Base-by-base conservation (phyloP, 352 stramenopile genomes). In the Pythium pectinolyticum region DNA sequence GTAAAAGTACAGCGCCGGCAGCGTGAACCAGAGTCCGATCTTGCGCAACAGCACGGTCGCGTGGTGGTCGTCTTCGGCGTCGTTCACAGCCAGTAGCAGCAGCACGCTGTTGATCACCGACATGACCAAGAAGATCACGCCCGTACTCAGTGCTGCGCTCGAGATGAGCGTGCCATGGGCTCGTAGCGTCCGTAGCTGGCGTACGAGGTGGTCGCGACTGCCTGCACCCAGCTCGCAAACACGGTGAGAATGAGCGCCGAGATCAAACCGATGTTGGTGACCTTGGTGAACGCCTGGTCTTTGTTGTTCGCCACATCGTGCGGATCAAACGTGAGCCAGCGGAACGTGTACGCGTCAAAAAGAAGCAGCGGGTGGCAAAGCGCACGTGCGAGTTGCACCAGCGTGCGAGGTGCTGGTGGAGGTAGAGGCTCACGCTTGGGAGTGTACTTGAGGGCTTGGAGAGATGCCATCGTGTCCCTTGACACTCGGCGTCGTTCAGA, bases 281-380 rank as follows among this genome's bases (percentile, higher is more conserved):
- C 54, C 37, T 77, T 77, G 12, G 66, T 74, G 40, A 72, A 70
- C 4, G 66, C 54, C 48, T 77, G 45, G 27, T 74, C 47, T 22
- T 61, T 60, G 30, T 64, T 77, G 40, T 77, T 72, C 25, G 61
- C 41, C 37, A 46, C 48, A 53, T 69, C 61, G n/a, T 62, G 54
- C 9, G 62, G 66, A 27, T 77, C 66, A 46, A 73, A 73, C 10
- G 54, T 60, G 20, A 76, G 69, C 65, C 70, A 77, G 19, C 69
- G 60, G 35, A 76, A 74, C 43, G 69, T 72, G 45, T 77, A 74
- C 5, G 70, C 61, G 58, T 74, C 66, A 45, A 64, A 72, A 41
- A 77, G 35, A 9, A 74, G 55, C 43, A 72, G 47, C 2, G 66
- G 62, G 28, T 77, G 54, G n/a, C 57, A 74, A 30, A 75, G 37